A percentile compares a stretch with the other conserved stretches of the same genome.
Conservation (phyloP, 257 asterid species). For the Agastache rugosa region DNA sequence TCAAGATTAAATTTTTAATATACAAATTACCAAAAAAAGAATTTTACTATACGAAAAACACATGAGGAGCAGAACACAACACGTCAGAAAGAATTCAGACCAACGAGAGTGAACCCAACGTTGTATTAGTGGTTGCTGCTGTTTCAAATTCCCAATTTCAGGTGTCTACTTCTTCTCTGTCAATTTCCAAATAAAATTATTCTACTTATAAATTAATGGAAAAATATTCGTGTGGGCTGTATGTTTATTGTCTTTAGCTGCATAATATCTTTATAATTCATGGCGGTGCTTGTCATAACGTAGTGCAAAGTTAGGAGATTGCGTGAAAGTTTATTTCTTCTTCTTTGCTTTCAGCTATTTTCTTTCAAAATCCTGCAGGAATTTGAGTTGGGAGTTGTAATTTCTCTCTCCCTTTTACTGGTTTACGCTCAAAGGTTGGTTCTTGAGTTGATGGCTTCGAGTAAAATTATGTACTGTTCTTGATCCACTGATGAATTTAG, state of each 20-base stretch:
- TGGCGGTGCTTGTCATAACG: slow-evolving; percentile 7
- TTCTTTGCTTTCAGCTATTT: background rate
- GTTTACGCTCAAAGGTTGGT: slow-evolving; percentile 25
- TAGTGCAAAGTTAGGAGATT: slow-evolving; percentile 12
- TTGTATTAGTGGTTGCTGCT: slow-evolving; percentile 26
- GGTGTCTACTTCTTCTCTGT: background rate
- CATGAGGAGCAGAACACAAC: slow-evolving; percentile 40
- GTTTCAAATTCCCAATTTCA: slow-evolving; percentile 19
- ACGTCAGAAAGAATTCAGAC: slow-evolving; percentile 42
- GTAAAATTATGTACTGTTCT: background rate
- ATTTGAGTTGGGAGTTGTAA: slow-evolving; percentile 5
- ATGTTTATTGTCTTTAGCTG: slow-evolving; percentile 19
- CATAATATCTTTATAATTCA: slow-evolving; percentile 31
- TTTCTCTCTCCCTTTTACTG: slow-evolving; percentile 2
- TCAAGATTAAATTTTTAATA: background rate
- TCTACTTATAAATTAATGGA: background rate
- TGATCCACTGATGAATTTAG: slow-evolving; percentile 1
- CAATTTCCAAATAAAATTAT: background rate
- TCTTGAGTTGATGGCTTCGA: background rate
- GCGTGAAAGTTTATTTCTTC: background rate
- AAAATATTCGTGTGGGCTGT: slow-evolving; percentile 11
- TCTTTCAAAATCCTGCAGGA: slow-evolving; percentile 23
- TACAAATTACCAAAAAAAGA: background rate
- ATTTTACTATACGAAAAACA: no score
- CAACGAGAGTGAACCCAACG: slow-evolving; percentile 16